Base-by-base conservation (phyloP, 768 basidiomycete species). In the Termitomyces sp. region DNA sequence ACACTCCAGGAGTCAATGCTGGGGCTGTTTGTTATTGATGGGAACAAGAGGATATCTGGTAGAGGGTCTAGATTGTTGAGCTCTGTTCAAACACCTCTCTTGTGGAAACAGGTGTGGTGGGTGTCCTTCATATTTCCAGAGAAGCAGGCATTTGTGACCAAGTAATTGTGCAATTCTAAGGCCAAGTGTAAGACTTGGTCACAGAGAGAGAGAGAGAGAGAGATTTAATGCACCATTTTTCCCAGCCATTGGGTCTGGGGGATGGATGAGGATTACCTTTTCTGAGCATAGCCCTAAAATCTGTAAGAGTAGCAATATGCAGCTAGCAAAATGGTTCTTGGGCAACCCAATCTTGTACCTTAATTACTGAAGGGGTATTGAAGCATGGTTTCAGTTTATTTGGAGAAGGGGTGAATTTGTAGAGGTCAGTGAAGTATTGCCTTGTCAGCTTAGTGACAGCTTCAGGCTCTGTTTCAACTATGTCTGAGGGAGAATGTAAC, bases 361-460 rank as follows among this genome's bases (percentile, higher is more conserved):
- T 16, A 3, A 14, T 8, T 6, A 57, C 53, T 3, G 43, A 60
- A 11, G 57, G 63, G 0, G 67, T 64, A 0, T 46, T 55, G 32
- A 70, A 27, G 68, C 67, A 71, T 1, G 66, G 68, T 32, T 70
- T 70, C 0, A 48, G 47, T 25, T 59, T 56, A 9, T 40, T 17
- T 0, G 64, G 64, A 3, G 58, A 55, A 2, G 49, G 45, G 1
- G 35, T 16, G 11, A 39, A 54, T 1, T 53, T 25, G 47, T 65
- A 68, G 0, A 69, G 61, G 1, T 42, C 30, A 3, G 55, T 40
- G 32, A 64, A 66, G 41, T 69, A 68, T 11, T 62, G 28, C 16
- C 56, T 54, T 0, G 61, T 59, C 2, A 52, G 27, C 23, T 58
- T 17, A 14, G 55, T 57, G 1, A 66, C 59, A 3, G 17, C 50